Base-by-base conservation (phyloP, 208 protist species). In the Crithidia mellificae region DNA sequence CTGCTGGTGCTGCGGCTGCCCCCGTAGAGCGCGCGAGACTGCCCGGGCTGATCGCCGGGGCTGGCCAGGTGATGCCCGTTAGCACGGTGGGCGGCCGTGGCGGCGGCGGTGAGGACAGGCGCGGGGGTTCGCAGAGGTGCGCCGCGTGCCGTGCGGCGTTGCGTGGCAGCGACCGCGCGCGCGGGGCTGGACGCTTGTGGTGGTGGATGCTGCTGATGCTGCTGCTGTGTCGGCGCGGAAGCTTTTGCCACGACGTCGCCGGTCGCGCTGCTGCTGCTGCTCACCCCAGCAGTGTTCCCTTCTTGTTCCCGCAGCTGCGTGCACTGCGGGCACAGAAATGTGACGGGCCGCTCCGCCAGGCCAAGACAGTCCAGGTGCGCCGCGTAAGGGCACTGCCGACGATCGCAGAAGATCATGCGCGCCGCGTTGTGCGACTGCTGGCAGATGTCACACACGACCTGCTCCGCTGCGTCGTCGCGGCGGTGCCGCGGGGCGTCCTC, bases 391-490 rank as follows among this genome's bases (percentile, higher is more conserved):
- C 91, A 96, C 43, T 91, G 66, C 2, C 88, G 81, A 0, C 84
- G 79, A 59, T 96, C 91, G 56, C 91, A 96, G 53, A 94, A 85
- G 52, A 96, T 91, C 72, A 96, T 93, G 15, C 83, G 70, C 4
- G 81, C 63, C 5, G 83, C 85, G 66, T 92, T 93, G 56, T 85
- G 55, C 0, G 56, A 61, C 29, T 81, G 53, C 30, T 80, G 67
- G 65, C 91, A 96, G 0, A 96, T 67, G 19, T 76, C 62, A 49
- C 91, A 96, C n/a, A 68, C 41, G 0, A 92, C 68, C 47, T 47
- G 50, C 22, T 63, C 52, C 34, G 38, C 51, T 51, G 51, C 50
- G 32, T 39, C 27, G 24, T 2, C 24, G 14, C 39, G 58, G 6
- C 64, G n/a, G n/a, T n/a, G n/a, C n/a, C n/a, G 17, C 14, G 49